Conservation (phyloP, 495 filamentous ascomycete species). For the Penicillium paxilli region DNA sequence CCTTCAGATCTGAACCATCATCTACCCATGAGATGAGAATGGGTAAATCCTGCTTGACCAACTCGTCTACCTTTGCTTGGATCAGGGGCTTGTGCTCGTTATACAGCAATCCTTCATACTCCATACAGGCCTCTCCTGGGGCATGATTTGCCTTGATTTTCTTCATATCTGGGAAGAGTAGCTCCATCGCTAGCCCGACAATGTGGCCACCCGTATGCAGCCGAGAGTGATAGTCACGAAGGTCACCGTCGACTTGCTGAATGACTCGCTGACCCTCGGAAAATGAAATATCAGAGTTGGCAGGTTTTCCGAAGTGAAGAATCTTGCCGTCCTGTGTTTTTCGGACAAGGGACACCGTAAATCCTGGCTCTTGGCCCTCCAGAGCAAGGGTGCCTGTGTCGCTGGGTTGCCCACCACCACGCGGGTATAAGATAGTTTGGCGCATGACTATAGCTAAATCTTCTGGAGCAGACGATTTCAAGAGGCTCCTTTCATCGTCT, state of each 20-base stretch:
- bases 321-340: slow-evolving; percentile 46
- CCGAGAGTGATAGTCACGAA: slow-evolving; percentile 57
- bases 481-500: slow-evolving; percentile 40
- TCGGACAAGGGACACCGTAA: slow-evolving; percentile 54
- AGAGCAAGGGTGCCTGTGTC: slow-evolving; percentile 55
- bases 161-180: slow-evolving; percentile 52
- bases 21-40: slow-evolving; percentile 54
- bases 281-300: slow-evolving; percentile 21
- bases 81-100: slow-evolving; percentile 58
- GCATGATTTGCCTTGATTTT: slow-evolving; percentile 65
- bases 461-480: slow-evolving; percentile 19
- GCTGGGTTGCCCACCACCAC: slow-evolving; percentile 66
- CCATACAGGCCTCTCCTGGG: slow-evolving; percentile 57
- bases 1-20: slow-evolving; percentile 38
- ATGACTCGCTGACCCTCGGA: slow-evolving; percentile 39
- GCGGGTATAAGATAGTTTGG: slow-evolving; percentile 63
- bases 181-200: slow-evolving; percentile 56
- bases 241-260: slow-evolving; percentile 55
- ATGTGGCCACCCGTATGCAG: slow-evolving; percentile 67
- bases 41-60: slow-evolving; percentile 47
- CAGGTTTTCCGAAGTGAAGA: slow-evolving; percentile 59
- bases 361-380: slow-evolving; percentile 25
- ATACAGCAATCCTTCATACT: slow-evolving; percentile 61
- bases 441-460: slow-evolving; percentile 46
- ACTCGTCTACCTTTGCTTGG: slow-evolving; percentile 55